These are phyloP conservation scores for Aspergillus candidus DNA, from an alignment of 2,329 filamentous ascomycete genomes.

Conservation along the genomic window DNA sequence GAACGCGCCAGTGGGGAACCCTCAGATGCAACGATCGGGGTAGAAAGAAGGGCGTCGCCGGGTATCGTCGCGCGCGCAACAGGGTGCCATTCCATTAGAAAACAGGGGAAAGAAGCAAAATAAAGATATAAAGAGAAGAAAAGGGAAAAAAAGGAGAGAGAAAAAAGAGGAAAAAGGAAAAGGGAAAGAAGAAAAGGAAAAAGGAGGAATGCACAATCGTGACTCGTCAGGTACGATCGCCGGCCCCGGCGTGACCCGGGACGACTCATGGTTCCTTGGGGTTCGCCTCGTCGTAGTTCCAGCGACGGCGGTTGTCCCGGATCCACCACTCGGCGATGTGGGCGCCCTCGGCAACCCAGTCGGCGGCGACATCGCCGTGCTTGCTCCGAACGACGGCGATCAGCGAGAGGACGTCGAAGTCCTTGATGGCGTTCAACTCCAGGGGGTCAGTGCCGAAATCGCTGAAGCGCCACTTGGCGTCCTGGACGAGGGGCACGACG, in stretches of 20 bases:
- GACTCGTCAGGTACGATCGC: too few relatives aligned
- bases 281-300: background rate
- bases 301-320: constrained; percentile 22
- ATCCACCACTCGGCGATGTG: constrained; percentile 37
- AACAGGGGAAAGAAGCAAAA: too few relatives aligned
- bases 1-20: too few relatives aligned
- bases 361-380: constrained; percentile 28
- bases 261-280: too few relatives aligned
- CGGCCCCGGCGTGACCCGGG: background rate
- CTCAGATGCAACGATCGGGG: background rate
- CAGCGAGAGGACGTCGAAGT: constrained; percentile 27
- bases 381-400: constrained; percentile 17
- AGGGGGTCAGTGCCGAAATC: constrained; percentile 29
- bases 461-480: constrained; percentile 45
- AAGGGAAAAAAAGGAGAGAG: too few relatives aligned
- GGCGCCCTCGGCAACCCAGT: constrained; percentile 33
- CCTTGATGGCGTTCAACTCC: constrained; percentile 27
- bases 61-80: too few relatives aligned
- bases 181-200: too few relatives aligned
- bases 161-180: too few relatives aligned
- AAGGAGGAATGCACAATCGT: too few relatives aligned
- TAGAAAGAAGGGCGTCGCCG: background rate
- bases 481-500: constrained; percentile 70
- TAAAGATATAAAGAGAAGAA: too few relatives aligned
- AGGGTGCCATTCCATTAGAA: too few relatives aligned